Evolutionary conservation across 2,329 filamentous ascomycete species (phyloP).

Genomic region (Westerdykella ornata): DNA sequence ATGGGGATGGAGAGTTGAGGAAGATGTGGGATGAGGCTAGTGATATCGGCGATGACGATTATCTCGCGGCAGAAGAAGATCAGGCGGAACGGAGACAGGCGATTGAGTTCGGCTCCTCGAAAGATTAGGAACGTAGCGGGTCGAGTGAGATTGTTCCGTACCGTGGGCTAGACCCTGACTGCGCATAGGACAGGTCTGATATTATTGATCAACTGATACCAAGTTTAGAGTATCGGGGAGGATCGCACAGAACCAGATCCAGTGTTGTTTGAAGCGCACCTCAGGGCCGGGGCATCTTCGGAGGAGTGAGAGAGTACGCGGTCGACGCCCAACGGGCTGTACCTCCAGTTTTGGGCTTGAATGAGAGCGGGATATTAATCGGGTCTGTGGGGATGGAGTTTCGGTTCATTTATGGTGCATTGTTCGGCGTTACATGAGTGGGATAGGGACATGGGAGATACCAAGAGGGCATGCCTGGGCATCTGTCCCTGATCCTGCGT

Average conservation of each 20-base stretch:
- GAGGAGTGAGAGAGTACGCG: no score
- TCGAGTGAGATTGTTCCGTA: no score
- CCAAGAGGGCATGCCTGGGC: conserved; percentile 12
- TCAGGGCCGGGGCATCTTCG: no score
- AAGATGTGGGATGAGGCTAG: conserved; percentile 83
- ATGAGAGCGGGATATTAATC: no score
- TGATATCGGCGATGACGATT: conserved; percentile 82
- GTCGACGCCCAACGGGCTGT: no score
- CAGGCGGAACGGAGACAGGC: conserved; percentile 48
- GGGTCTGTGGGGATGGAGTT: no score
- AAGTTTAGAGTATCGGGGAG: no score
- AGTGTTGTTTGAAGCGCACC: no score
- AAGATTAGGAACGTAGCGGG: no score
- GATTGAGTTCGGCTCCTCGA: conserved; percentile 34
- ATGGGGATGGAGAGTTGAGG: conserved; percentile 64
- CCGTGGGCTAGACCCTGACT: neutral
- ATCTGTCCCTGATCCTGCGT: conserved; percentile 16
- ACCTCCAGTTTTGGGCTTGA: no score
- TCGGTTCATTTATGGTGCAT: conserved; percentile 10
- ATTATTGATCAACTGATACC: neutral
- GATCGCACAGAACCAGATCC: no score
- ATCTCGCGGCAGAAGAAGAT: conserved; percentile 70
- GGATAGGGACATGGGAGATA: conserved; percentile 18
- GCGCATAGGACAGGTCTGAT: neutral
- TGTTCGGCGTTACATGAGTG: conserved; percentile 19